Evolutionary conservation across 768 basidiomycete genomes (phyloP).

Genomic region (Kondoa malvinella): DNA sequence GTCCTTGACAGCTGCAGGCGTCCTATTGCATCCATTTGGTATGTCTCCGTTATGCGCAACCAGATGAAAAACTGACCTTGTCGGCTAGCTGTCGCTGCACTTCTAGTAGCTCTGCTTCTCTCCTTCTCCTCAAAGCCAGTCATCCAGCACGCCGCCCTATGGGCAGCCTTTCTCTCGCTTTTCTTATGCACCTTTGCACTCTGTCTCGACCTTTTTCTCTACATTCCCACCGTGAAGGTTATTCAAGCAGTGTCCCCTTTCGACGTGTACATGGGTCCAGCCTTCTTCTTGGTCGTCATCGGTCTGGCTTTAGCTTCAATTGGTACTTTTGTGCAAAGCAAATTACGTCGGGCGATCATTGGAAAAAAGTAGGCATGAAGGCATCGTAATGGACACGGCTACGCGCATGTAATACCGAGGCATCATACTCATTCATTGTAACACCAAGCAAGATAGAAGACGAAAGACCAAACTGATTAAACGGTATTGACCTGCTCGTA

Average conservation of each 20-base stretch:
- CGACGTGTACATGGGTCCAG: not conserved
- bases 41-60: not conserved
- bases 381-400: not conserved
- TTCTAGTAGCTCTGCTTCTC: not conserved
- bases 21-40: not conserved
- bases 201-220: not conserved
- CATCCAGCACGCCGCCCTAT: not conserved
- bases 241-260: not conserved
- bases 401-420: not conserved
- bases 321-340: not conserved
- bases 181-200: not conserved
- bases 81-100: not conserved
- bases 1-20: not conserved
- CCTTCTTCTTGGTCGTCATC: not conserved
- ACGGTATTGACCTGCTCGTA: no score
- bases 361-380: not conserved
- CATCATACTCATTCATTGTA: not conserved
- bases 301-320: not conserved
- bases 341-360: not conserved
- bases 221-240: not conserved
- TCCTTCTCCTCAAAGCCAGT: not conserved
- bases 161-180: not conserved
- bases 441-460: no score
- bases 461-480: no score
- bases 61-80: not conserved